Percentiles rank a stretch among this genome's conserved stretches.
Evolutionary conservation across 768 basidiomycete species (phyloP).

Genomic region (Leccinum truebloodii): DNA sequence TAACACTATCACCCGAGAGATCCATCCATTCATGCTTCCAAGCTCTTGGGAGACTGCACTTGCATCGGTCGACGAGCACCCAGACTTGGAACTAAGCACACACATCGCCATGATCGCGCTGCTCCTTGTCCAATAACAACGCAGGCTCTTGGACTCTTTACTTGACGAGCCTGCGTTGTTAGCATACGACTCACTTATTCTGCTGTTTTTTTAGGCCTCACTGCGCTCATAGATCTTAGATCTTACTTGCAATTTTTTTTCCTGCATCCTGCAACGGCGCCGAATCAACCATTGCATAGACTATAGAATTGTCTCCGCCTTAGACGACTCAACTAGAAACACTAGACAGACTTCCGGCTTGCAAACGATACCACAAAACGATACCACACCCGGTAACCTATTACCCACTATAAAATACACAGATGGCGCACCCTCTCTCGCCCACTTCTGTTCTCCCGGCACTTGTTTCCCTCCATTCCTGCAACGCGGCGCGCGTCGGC

Average conservation of each 20-base stretch:
- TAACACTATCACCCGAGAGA: slow-evolving; percentile 28
- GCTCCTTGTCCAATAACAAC: slow-evolving; percentile 54
- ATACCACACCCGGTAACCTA: slow-evolving; percentile 2
- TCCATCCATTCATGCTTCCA: slow-evolving; percentile 37
- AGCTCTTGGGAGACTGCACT: slow-evolving; percentile 38
- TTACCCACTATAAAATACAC: neutral
- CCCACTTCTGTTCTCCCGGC: slow-evolving; percentile 60
- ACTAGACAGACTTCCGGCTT: slow-evolving; percentile 10
- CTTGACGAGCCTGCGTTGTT: slow-evolving; percentile 25
- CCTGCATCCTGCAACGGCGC: neutral
- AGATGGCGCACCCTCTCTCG: slow-evolving; percentile 25
- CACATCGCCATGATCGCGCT: slow-evolving; percentile 40
- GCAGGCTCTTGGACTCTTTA: slow-evolving; percentile 36
- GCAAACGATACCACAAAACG: slow-evolving; percentile 1
- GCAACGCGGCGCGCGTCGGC: slow-evolving; percentile 39
- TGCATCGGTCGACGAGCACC: neutral
- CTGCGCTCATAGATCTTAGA: slow-evolving; percentile 9
- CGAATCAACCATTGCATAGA: slow-evolving; percentile 11
- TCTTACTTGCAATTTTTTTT: slow-evolving; percentile 3
- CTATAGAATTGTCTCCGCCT: slow-evolving; percentile 7
- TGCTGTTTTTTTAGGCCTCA: neutral
- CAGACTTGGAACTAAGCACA: slow-evolving; percentile 16
- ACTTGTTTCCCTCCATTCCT: slow-evolving; percentile 43
- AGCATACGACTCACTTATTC: neutral
- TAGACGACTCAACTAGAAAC: slow-evolving; percentile 10